Evolutionary conservation across 257 asterid genomes (phyloP).

Genomic region (Agastache rugosa): DNA sequence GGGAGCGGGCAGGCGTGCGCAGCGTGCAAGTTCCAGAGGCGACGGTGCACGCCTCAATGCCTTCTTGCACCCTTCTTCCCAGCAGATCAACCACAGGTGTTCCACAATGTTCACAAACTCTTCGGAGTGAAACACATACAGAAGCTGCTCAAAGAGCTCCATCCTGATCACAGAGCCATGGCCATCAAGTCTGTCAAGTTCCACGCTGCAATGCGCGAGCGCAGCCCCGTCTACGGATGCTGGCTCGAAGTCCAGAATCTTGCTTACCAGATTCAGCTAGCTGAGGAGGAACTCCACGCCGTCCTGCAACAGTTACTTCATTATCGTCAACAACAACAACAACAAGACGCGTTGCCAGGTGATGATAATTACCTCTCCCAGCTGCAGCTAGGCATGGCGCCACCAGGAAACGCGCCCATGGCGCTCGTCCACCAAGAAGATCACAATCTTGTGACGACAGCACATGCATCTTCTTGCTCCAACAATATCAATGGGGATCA

Average conservation of each 20-base stretch:
- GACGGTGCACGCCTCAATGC: conserved; percentile 77
- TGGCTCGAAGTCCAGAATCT: conserved; percentile 58
- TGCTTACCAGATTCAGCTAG: conserved; percentile 51
- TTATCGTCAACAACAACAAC: conserved; percentile 46
- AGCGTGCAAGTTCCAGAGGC: conserved; percentile 84
- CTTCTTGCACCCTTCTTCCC: conserved; percentile 89
- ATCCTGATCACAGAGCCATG: conserved; percentile 54
- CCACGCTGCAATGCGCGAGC: conserved; percentile 71
- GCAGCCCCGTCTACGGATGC: conserved; percentile 74
- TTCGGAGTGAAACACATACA: conserved; percentile 81
- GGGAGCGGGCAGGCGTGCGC: conserved; percentile 95
- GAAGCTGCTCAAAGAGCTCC: conserved; percentile 62
- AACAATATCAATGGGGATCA: conserved; percentile 37
- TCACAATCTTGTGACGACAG: not conserved
- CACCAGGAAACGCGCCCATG: conserved; percentile 28
- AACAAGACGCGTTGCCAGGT: not conserved
- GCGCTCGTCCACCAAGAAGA: conserved; percentile 30
- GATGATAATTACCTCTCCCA: conserved; percentile 54
- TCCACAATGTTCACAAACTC: conserved; percentile 69
- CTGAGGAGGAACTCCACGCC: conserved; percentile 69
- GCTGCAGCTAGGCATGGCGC: conserved; percentile 60
- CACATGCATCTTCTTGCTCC: conserved; percentile 33
- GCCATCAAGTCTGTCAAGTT: conserved; percentile 80
- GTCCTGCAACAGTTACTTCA: conserved; percentile 63
- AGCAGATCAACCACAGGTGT: conserved; percentile 75